These are phyloP conservation scores for Boletus bicolor DNA, from an alignment of 768 basidiomycete species.

Conservation along the genomic window DNA sequence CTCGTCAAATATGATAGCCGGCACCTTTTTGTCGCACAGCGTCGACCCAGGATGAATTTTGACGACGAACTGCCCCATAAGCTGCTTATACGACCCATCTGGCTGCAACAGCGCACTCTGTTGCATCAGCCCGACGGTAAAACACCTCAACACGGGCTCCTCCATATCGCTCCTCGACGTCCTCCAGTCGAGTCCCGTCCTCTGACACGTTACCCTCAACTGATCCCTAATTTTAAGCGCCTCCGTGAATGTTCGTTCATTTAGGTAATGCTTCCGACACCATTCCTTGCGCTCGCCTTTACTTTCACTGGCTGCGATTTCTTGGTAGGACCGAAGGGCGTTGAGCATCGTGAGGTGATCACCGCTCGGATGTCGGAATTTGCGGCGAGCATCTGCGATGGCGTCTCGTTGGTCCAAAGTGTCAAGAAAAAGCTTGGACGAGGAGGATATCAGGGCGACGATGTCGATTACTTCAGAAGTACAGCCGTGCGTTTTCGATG, in stretches of 20 bases:
- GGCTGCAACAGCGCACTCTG: conserved; percentile 83
- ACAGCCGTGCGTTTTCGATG: conserved; percentile 71
- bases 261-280: conserved; percentile 83
- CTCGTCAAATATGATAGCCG: conserved; percentile 91
- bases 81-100: conserved; percentile 84
- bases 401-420: conserved; percentile 69
- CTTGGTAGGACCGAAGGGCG: conserved; percentile 76
- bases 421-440: conserved; percentile 81
- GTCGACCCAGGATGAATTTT: conserved; percentile 92
- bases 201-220: conserved; percentile 60
- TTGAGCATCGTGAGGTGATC: conserved; percentile 92
- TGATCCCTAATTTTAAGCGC: conserved; percentile 80
- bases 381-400: conserved; percentile 63
- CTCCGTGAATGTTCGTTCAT: conserved; percentile 75
- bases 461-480: conserved; percentile 79
- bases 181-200: conserved; percentile 58
- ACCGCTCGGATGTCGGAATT: conserved; percentile 80
- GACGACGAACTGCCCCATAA: conserved; percentile 71
- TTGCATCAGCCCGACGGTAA: conserved; percentile 74
- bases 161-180: conserved; percentile 59
- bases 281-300: conserved; percentile 60
- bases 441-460: conserved; percentile 77
- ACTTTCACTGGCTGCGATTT: conserved; percentile 49
- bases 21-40: conserved; percentile 75
- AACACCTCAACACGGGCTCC: conserved; percentile 65